phyloP scores from a whole-genome alignment of 305 asterid genomes.

The Fraxinus baroniana region DNA sequence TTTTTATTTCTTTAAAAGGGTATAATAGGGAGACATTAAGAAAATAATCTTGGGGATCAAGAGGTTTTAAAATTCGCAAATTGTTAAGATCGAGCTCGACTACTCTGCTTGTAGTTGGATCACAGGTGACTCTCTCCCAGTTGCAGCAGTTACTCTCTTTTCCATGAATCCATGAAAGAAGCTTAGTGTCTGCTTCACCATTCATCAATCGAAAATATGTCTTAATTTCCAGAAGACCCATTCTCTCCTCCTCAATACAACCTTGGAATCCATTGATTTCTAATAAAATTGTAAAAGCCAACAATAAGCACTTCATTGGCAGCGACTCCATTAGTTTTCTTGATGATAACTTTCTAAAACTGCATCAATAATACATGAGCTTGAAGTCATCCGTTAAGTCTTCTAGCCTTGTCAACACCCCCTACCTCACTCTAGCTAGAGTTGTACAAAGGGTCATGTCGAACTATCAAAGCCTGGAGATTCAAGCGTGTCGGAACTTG shows the following conservation, averaged over 20 bases:
- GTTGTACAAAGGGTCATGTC: background rate
- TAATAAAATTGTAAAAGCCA: background rate
- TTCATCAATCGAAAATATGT: background rate
- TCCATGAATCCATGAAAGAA: background rate
- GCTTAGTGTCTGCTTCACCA: background rate
- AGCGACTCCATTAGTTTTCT: background rate
- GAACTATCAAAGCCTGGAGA: background rate
- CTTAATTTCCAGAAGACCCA: background rate
- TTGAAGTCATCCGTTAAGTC: background rate
- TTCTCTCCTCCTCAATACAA: background rate
- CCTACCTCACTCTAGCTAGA: background rate
- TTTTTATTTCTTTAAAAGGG: background rate
- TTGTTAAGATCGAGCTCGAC: background rate
- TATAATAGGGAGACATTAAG: background rate
- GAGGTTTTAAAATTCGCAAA: background rate
- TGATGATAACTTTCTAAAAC: background rate
- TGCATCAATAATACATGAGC: background rate
- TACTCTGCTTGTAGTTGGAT: background rate
- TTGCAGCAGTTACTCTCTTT: conserved; percentile 6
- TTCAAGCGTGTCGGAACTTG: background rate
- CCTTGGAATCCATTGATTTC: background rate
- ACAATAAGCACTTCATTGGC: background rate
- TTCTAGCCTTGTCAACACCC: background rate
- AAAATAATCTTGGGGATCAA: background rate
- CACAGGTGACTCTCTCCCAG: conserved; percentile 9